A percentile compares a stretch with the other conserved stretches of the same genome.
Evolutionary conservation across 1,139 yeast genomes (phyloP).

Genomic region (Pichia sp.): DNA sequence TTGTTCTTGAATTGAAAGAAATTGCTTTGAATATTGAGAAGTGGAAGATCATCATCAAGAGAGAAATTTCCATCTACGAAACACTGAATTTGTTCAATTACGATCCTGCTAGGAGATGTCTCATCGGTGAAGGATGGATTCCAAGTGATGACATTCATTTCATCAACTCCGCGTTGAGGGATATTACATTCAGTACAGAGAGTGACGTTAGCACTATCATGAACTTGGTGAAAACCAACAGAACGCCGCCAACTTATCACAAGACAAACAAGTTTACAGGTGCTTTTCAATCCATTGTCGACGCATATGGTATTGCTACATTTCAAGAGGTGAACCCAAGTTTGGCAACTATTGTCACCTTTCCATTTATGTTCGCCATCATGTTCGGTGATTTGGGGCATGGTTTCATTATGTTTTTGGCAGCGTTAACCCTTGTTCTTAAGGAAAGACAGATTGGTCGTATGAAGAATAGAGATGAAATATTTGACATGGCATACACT

Average conservation of each 20-base stretch:
- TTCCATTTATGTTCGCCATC: constrained; percentile 98
- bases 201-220: constrained; percentile 67
- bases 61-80: constrained; percentile 71
- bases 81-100: constrained; percentile 76
- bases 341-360: constrained; percentile 86
- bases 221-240: constrained; percentile 71
- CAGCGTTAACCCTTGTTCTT: constrained; percentile 61
- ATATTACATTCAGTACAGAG: constrained; percentile 51
- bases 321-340: constrained; percentile 97
- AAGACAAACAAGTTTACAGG: constrained; percentile 85
- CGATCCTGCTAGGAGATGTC: constrained; percentile 76
- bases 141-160: constrained; percentile 35
- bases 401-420: constrained; percentile 72
- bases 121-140: constrained; percentile 98
- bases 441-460: constrained; percentile 61
- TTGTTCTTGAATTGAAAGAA: constrained; percentile 68
- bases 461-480: constrained; percentile 76
- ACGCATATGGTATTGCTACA: constrained; percentile 91
- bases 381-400: constrained; percentile 99
- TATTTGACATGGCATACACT: constrained; percentile 90
- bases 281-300: constrained; percentile 90
- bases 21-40: constrained; percentile 63
- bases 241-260: constrained; percentile 91
- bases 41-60: constrained; percentile 59
- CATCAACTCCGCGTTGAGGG: constrained; percentile 42